phyloP scores from a whole-genome alignment of 345 rosid species.

The Murraya paniculata region DNA sequence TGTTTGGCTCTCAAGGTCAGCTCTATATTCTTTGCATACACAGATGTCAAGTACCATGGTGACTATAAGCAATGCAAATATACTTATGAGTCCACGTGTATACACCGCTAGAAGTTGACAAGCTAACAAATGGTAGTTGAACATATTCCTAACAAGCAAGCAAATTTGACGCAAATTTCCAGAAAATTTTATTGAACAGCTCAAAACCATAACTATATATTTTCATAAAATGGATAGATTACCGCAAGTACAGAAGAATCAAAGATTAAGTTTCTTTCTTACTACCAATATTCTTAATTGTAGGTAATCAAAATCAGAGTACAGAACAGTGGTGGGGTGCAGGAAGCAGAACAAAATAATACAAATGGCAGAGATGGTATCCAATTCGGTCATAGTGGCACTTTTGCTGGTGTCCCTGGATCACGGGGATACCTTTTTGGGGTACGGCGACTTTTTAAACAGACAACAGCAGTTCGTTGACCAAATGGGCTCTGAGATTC shows the following conservation, averaged over 20 bases:
- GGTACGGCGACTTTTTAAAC: constrained; percentile 58
- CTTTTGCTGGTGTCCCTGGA: constrained; percentile 80
- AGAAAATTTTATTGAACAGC: not conserved
- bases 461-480: constrained; percentile 73
- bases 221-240: not conserved
- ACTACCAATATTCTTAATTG: not conserved
- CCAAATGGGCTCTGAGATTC: constrained; percentile 85
- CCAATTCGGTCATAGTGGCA: constrained; percentile 42
- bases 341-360: not conserved
- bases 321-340: constrained; percentile 11
- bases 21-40: not conserved
- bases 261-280: constrained; percentile 4
- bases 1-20: not conserved
- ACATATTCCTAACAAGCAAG: not conserved
- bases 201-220: not conserved
- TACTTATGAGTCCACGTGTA: not conserved
- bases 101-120: not conserved
- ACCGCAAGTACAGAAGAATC: not conserved
- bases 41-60: not conserved
- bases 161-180: not conserved
- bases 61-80: not conserved
- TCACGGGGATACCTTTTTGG: constrained; percentile 75
- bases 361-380: constrained; percentile 2
- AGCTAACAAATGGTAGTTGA: not conserved
- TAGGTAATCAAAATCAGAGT: not conserved